A percentile compares a stretch with the other conserved stretches of the same genome.
Conservation (phyloP, 306 rosid species). For the Rubus parviflorus region DNA sequence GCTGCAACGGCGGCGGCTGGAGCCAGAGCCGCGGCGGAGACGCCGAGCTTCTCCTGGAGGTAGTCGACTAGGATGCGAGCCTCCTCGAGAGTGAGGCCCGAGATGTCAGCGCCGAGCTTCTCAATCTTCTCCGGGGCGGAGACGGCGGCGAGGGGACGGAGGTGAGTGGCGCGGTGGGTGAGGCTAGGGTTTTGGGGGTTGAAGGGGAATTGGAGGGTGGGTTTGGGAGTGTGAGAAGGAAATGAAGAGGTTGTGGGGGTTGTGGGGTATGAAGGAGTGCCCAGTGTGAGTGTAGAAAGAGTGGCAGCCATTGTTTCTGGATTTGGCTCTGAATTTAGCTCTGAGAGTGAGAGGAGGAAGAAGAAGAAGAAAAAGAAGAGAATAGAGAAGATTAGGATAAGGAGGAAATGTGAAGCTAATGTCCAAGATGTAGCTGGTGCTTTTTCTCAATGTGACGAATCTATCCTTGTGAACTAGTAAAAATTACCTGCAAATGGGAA, state of each 20-base stretch:
- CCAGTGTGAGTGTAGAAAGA: constrained; percentile 51
- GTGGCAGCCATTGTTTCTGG: constrained; percentile 52
- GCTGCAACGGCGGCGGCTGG: constrained; percentile 57
- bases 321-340: neutral
- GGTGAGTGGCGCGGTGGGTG: constrained; percentile 45
- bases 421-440: neutral
- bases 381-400: constrained; percentile 36
- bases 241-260: constrained; percentile 27
- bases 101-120: constrained; percentile 60
- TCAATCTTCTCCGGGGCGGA: constrained; percentile 60
- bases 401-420: constrained; percentile 11
- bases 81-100: constrained; percentile 76
- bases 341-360: neutral
- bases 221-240: constrained; percentile 37
- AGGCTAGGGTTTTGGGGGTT: constrained; percentile 20
- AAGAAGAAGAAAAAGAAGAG: neutral
- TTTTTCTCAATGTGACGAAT: neutral
- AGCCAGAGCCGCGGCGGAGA: constrained; percentile 80
- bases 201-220: constrained; percentile 48
- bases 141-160: constrained; percentile 70
- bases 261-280: constrained; percentile 41
- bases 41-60: constrained; percentile 94
- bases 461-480: constrained; percentile 7
- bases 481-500: neutral
- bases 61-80: constrained; percentile 75